phyloP scores from a whole-genome alignment of 2,329 filamentous ascomycete species.

The Metarhizium rileyi region DNA sequence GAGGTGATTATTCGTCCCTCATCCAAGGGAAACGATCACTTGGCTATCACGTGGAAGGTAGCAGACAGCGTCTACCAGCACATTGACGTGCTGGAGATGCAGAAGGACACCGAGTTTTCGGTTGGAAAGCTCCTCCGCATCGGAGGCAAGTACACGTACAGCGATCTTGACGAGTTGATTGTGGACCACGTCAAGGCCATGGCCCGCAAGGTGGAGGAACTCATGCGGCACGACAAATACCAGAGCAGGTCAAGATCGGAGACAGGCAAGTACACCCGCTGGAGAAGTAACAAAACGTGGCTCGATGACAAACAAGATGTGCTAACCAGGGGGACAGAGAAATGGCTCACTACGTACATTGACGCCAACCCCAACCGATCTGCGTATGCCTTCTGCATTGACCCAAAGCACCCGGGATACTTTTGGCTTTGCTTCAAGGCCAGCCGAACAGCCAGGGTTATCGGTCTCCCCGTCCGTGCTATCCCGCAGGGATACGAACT shows the following conservation, averaged over 20 bases:
- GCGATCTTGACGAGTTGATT: slow-evolving; percentile 93
- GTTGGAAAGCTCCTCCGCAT: slow-evolving; percentile 81
- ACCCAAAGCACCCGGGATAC: slow-evolving; percentile 84
- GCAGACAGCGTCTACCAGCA: slow-evolving; percentile 95
- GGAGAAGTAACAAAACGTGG: neutral
- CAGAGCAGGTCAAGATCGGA: slow-evolving; percentile 70
- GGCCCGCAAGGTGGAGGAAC: slow-evolving; percentile 94
- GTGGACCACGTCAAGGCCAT: slow-evolving; percentile 96
- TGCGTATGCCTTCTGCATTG: slow-evolving; percentile 92
- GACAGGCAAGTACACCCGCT: slow-evolving; percentile 60
- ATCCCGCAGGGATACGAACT: slow-evolving; percentile 92
- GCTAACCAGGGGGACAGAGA: slow-evolving; percentile 46
- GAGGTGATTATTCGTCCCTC: slow-evolving; percentile 94
- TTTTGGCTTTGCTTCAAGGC: slow-evolving; percentile 97
- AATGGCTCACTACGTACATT: slow-evolving; percentile 93
- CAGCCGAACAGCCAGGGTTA: slow-evolving; percentile 61
- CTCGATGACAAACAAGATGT: neutral
- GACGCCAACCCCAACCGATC: slow-evolving; percentile 91
- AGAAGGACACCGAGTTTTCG: slow-evolving; percentile 95
- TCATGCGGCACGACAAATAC: slow-evolving; percentile 92
- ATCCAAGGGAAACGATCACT: slow-evolving; percentile 88
- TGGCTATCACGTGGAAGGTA: slow-evolving; percentile 97
- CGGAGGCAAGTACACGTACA: slow-evolving; percentile 82
- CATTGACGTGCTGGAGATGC: slow-evolving; percentile 90
- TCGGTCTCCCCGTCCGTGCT: slow-evolving; percentile 78